phyloP scores from a whole-genome alignment of 495 filamentous ascomycete genomes.

The Barbatosphaeria neglecta region DNA sequence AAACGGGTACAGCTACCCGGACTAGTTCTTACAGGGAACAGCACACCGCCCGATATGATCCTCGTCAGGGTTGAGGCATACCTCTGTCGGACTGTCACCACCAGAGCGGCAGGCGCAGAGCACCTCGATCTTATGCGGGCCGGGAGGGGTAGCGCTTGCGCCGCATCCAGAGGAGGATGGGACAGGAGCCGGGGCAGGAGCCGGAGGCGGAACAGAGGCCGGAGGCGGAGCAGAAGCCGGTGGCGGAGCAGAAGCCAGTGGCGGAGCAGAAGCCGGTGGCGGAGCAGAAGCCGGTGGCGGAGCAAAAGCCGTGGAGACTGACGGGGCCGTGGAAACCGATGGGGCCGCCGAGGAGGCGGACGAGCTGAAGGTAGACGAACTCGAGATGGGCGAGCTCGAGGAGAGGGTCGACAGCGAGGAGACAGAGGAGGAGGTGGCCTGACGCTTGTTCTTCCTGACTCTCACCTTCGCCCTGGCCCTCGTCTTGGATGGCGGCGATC shows the following conservation, averaged over 20 bases:
- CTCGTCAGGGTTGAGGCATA: neutral
- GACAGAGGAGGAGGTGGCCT: neutral
- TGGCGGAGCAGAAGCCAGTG: too few relatives aligned
- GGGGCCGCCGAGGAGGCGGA: neutral
- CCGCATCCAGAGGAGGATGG: neutral
- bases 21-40: neutral
- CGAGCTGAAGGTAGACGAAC: neutral
- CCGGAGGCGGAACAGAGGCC: too few relatives aligned
- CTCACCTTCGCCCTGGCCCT: neutral
- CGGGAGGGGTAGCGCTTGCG: neutral
- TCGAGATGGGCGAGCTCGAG: neutral
- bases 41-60: neutral
- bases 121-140: neutral
- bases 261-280: too few relatives aligned
- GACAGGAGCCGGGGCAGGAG: neutral
- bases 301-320: too few relatives aligned
- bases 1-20: too few relatives aligned
- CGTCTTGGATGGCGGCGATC: too few relatives aligned
- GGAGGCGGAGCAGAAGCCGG: too few relatives aligned
- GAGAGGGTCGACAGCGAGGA: neutral
- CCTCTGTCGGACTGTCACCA: neutral
- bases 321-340: too few relatives aligned
- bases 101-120: neutral
- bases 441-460: neutral
- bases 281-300: too few relatives aligned